These are phyloP conservation scores for Fusarium sp. DNA, from an alignment of 2,329 filamentous ascomycete species.

Conservation along the genomic window DNA sequence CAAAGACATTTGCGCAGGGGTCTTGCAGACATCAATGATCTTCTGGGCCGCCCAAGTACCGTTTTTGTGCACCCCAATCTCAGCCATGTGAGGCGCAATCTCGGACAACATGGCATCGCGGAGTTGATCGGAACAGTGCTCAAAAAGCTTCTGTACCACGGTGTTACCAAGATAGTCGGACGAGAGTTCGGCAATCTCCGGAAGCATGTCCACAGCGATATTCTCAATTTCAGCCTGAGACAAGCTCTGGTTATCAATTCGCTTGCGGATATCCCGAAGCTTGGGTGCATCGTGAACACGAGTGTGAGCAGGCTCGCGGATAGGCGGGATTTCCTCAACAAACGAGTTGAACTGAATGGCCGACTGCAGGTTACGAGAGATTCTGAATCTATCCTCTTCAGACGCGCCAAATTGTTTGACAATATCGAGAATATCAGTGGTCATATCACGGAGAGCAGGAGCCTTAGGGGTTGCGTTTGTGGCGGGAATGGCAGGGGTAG, in stretches of 20 bases:
- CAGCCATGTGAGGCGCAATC: constrained; percentile 90
- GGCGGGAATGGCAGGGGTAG: constrained; percentile 46
- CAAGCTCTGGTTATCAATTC: constrained; percentile 94
- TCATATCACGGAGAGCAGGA: constrained; percentile 79
- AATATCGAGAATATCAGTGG: constrained; percentile 84
- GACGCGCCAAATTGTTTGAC: constrained; percentile 88
- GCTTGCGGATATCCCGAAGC: constrained; percentile 94
- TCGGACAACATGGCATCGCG: constrained; percentile 91
- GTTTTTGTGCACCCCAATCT: constrained; percentile 99
- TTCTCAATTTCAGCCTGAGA: constrained; percentile 89
- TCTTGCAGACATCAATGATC: constrained; percentile 96
- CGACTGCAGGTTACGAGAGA: constrained; percentile 77
- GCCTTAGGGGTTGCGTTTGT: constrained; percentile 67
- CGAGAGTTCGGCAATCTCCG: constrained; percentile 92
- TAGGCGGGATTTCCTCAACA: constrained; percentile 84
- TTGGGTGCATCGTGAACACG: constrained; percentile 93
- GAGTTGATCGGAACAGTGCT: constrained; percentile 89
- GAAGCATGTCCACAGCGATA: constrained; percentile 92
- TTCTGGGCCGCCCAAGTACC: constrained; percentile 99
- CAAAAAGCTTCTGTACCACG: constrained; percentile 98
- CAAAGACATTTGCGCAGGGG: constrained; percentile 80
- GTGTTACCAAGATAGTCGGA: constrained; percentile 99
- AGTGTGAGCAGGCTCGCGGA: constrained; percentile 88
- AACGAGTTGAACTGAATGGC: constrained; percentile 80
- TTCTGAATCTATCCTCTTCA: constrained; percentile 78